Evolutionary conservation across 179 eudicot species (phyloP).

Genomic region (Carnegiea gigantea): DNA sequence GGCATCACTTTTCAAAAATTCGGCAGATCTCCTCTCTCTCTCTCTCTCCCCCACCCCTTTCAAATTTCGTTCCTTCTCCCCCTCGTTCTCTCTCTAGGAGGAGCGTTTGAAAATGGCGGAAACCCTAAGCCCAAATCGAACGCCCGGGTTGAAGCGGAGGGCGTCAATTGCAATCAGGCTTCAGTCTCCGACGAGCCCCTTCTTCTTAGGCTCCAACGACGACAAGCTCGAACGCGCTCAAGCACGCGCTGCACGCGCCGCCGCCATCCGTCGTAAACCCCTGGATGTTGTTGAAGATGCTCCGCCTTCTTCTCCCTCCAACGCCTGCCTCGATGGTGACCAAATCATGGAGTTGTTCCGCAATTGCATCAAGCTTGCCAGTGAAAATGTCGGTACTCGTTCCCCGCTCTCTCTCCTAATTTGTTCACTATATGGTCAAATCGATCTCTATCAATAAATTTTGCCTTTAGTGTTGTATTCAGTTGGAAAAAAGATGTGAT

Average conservation of each 20-base stretch:
- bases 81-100: neutral
- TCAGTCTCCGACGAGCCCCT: conserved; percentile 66
- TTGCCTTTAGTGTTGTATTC: neutral
- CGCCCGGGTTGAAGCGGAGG: conserved; percentile 35
- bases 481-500: neutral
- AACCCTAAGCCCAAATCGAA: conserved; percentile 53
- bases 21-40: neutral
- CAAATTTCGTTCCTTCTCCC: neutral
- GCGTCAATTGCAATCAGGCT: conserved; percentile 30
- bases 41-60: neutral
- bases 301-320: conserved; percentile 20
- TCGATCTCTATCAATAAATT: too few species aligned
- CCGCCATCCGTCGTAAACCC: conserved; percentile 58
- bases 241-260: conserved; percentile 86
- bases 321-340: conserved; percentile 47
- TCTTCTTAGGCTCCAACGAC: conserved; percentile 67
- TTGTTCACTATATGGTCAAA: neutral
- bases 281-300: conserved; percentile 32
- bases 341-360: conserved; percentile 72
- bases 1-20: neutral
- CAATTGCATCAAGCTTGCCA: conserved; percentile 86
- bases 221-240: conserved; percentile 91
- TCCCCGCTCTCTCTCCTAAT: neutral
- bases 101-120: conserved; percentile 52
- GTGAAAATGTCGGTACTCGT: conserved; percentile 56